phyloP scores from a whole-genome alignment of 345 rosid species.

The Gossypioides kirkii region DNA sequence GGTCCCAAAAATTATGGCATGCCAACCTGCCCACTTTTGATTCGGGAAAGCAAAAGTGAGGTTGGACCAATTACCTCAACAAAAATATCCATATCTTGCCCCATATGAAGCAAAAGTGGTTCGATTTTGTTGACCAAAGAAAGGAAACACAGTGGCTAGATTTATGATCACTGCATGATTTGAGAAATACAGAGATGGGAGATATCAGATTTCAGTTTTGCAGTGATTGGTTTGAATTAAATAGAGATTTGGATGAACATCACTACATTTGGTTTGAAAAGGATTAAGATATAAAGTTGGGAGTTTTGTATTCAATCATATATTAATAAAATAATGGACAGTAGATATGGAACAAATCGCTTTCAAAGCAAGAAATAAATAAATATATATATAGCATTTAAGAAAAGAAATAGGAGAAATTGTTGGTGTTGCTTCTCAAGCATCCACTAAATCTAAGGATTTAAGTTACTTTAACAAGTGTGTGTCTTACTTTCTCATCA shows the following conservation, averaged over 20 bases:
- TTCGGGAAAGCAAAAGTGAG: conserved; percentile 14
- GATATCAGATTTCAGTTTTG: no score
- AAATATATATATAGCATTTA: not conserved
- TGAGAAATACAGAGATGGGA: not conserved
- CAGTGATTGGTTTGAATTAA: no score
- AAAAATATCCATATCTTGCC: not conserved
- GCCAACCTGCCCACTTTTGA: conserved; percentile 23
- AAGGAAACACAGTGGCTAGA: not conserved
- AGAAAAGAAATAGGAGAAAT: not conserved
- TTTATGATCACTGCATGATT: conserved; percentile 2
- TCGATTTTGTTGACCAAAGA: not conserved
- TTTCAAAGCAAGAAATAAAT: not conserved
- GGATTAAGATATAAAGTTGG: not conserved
- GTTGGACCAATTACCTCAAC: conserved; percentile 13
- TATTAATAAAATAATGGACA: not conserved
- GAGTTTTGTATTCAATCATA: not conserved
- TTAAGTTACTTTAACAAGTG: conserved; percentile 12
- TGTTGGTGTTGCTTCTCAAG: not conserved
- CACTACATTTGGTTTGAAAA: not conserved
- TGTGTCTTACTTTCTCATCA: not conserved
- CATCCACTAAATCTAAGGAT: conserved; percentile 12
- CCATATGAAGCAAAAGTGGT: not conserved
- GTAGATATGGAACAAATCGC: not conserved
- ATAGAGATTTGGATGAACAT: not conserved
- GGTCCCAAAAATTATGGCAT: conserved; percentile 22